Base-by-base conservation (phyloP, 371 early-diverging fungal genomes). In the Mortierella sp. region DNA sequence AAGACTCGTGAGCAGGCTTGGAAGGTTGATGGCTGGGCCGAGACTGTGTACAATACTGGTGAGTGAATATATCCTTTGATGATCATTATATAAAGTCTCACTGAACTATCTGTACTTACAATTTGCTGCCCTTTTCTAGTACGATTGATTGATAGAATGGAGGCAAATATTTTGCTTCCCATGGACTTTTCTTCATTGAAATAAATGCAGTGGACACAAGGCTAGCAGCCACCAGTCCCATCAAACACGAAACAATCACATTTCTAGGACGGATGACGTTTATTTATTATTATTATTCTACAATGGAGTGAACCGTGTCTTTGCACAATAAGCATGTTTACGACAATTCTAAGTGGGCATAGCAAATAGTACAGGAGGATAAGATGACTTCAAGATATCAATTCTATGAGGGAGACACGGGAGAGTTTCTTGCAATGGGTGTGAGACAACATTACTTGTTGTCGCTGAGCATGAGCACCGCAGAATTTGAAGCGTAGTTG, bases 11-110 rank as follows among this genome's bases (percentile, higher is more conserved):
- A 97, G 84, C 89, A 90, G 55, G 96, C 97, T 10, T 97, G 98
- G 98, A 87, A 95, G 73, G 94, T 95, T 20, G 93, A 96, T 70
- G 97, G 95, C 32, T 97, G 98, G 98, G 91, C 96, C 12, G 93
- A 95, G 66, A 96, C 98, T 0, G 97, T 97, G 11, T 90, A 92
- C 70, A 94, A 96, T 75, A 97, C 98, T 57, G 95, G 93, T 93
- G 86, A 74, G 75, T 40, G 4, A 39, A 37, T 30, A 24, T 18
- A 59, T 1, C 55, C 9, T 28, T 55, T 28, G 16, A 45, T 20
- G 64, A 43, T 18, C 18, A 24, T 8, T 22, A 9, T 10, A n/a
- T 40, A 35, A 3, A 10, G 11, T 47, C 32, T 58, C 49, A 3
- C 3, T 49, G 24, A 14, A 20, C 2, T 18, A n/a, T 5, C 55